Conservation (phyloP, 2,329 filamentous ascomycete species). For the Gnomoniopsis sp. region DNA sequence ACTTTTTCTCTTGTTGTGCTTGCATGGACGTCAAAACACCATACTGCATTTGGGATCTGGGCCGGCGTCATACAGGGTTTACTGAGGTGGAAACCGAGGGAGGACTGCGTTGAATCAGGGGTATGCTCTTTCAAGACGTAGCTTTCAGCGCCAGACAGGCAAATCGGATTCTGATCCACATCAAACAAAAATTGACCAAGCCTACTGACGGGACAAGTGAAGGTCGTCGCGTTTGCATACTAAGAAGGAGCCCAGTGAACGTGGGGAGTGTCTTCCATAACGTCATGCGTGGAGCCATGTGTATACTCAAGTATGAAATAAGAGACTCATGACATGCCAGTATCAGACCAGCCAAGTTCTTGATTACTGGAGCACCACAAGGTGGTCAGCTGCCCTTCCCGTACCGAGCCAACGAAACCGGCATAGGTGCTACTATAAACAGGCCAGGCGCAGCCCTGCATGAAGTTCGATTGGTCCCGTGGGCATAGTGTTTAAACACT, state of each 20-base stretch:
- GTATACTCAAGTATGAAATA: neutral
- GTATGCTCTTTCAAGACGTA: slow-evolving; percentile 11
- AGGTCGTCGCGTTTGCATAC: neutral
- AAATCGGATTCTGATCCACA: slow-evolving; percentile 16
- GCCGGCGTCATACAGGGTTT: slow-evolving; percentile 37
- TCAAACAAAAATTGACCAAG: neutral
- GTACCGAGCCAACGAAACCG: slow-evolving; percentile 6
- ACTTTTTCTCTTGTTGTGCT: slow-evolving; percentile 27
- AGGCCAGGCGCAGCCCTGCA: neutral
- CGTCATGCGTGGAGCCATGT: neutral
- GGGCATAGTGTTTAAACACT: neutral
- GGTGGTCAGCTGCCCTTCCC: neutral
- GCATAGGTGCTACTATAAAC: neutral
- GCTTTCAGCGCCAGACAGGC: slow-evolving; percentile 14
- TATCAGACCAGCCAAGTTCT: neutral
- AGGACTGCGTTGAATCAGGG: slow-evolving; percentile 8
- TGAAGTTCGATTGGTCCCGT: neutral
- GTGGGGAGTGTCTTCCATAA: neutral
- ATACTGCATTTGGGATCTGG: slow-evolving; percentile 37
- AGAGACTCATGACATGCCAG: neutral
- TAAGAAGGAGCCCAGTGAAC: neutral
- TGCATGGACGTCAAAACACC: slow-evolving; percentile 15
- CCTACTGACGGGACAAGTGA: neutral
- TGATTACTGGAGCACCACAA: neutral
- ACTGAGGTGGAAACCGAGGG: slow-evolving; percentile 15